Percentiles rank a stretch among this genome's conserved stretches.
These are phyloP conservation scores for Acacia acuminata DNA, from an alignment of 306 rosid species.

Conservation along the genomic window DNA sequence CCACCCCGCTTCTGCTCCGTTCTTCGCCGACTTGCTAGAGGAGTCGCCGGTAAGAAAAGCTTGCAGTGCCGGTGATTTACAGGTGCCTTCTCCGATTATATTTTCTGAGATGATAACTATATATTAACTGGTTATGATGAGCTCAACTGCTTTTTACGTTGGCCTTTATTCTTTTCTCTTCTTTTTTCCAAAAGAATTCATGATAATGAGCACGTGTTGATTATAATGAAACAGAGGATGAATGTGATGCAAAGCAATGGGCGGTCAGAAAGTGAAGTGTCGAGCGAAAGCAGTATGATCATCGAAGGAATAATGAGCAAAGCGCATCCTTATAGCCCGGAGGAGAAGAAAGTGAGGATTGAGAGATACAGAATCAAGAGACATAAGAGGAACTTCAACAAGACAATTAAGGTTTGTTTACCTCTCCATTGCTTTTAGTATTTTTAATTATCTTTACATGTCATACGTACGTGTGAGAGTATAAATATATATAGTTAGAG, in stretches of 20 bases:
- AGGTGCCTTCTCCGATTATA: conserved; percentile 31
- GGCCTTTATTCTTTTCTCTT: neutral
- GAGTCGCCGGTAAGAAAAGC: conserved; percentile 58
- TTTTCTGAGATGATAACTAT: neutral
- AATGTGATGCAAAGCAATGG: conserved; percentile 44
- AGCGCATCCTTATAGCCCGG: conserved; percentile 69
- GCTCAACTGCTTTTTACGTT: neutral
- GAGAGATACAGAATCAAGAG: conserved; percentile 86
- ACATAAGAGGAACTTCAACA: conserved; percentile 84
- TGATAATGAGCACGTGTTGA: neutral
- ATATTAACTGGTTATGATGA: neutral
- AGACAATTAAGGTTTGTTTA: conserved; percentile 79
- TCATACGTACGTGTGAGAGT: conserved; percentile 9
- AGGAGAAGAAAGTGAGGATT: conserved; percentile 82
- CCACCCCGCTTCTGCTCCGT: conserved; percentile 42
- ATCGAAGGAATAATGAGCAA: conserved; percentile 89
- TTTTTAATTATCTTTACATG: no score
- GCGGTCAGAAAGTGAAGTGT: conserved; percentile 54
- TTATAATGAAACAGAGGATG: conserved; percentile 43
- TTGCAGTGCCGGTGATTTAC: conserved; percentile 70
- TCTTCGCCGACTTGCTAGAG: conserved; percentile 33
- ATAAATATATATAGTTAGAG: neutral
- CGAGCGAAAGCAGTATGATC: conserved; percentile 78
- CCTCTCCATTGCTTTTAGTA: neutral
- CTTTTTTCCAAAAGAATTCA: neutral